Base-by-base conservation (phyloP, 2,329 filamentous ascomycete species). In the Trichoderma semiorbis region DNA sequence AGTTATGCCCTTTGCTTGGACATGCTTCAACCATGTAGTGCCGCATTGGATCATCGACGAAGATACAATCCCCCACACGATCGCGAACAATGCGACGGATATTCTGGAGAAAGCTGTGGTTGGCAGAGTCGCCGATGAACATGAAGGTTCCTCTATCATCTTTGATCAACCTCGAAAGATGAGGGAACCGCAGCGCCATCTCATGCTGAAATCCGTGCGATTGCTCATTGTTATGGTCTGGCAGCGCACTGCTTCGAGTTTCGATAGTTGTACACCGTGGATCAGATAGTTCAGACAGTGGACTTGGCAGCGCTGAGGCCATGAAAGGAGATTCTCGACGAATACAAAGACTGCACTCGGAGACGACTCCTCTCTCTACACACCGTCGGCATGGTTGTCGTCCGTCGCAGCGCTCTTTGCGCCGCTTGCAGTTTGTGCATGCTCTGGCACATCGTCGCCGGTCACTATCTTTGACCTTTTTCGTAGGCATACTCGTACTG, bases 71-170 rank as follows among this genome's bases (percentile, higher is more conserved):
- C 1, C 61, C 61, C 14, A 64, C 39, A 24, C 26, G 36, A 3
- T 47, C 28, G 39, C 39, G 62, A 53, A 65, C 43, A 24, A 65
- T 53, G 7, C 62, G 43, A 16, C 43, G 62, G 26, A 65, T 53
- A 14, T 65, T 65, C 28, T 53, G 62, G 12, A 65, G 62, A 34
- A 65, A 53, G 43, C 43, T 65, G n/a, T 50, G 43, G n/a, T 34
- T 65, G 18, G 43, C 39, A 34, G 43, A 65, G 28, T 53, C 62
- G n/a, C 62, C 43, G 11, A 65, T 65, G 43, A 65, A 65, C 62
- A 65, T 65, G 43, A 65, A 65, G n/a, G 43, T 65, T 2, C 62
- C 62, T 36, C 62, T 65, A 24, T 65, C 62, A 65, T 65, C 43
- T 53, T 34, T 55, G 7, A 65, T 53, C 28, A 65, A 18, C 16